Base-by-base conservation (phyloP, 2,329 filamentous ascomycete genomes). In the Epichloe bromicola region DNA sequence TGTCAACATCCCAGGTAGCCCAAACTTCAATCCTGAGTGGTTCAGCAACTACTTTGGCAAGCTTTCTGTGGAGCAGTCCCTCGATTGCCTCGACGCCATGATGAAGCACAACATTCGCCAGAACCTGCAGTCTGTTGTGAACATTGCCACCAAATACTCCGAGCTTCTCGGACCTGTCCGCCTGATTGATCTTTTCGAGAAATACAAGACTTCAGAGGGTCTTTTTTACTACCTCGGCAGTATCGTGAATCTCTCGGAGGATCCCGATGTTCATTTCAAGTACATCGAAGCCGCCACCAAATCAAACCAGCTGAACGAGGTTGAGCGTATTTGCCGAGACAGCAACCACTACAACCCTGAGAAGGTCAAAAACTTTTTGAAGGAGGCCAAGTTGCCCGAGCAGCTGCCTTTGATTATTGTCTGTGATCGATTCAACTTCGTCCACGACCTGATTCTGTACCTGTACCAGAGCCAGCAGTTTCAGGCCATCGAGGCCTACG, bases 391-490 rank as follows among this genome's bases (percentile, higher is more conserved):
- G 58, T 75, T 98, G 43, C 83, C 85, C 2, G 93, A 98, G 68
- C 91, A 96, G 71, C 78, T 98, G 42, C 93, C 93, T 42, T 75
- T 98, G 50, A 98, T 98, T 70, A 96, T 97, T 60, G 89, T 98
- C 53, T 98, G 94, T 71, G 93, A 98, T 65, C 88, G 91, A n/a
- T 96, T 94, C 79, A 95, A 97, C 74, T 95, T 98, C 63, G 88
- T 97, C 41, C 93, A 98, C 64, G 93, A 98, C 63, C 71, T 98
- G 63, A 88, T 98, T 43, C 79, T 98, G 20, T 96, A 93, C 70
- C 80, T 98, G 8, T 98, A 98, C 75, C 93, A 97, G 76, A 95
- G 95, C 71, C 91, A 98, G 70, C 91, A 97, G 65, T 98, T 96
- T 79, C 89, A 95, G 73, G 95, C 93, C 1, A 98, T 98, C 57